Evolutionary conservation across 345 rosid species (phyloP), one percentile per base, ranked within the genome.

Genomic region (Gynandropsis gynandra): DNA sequence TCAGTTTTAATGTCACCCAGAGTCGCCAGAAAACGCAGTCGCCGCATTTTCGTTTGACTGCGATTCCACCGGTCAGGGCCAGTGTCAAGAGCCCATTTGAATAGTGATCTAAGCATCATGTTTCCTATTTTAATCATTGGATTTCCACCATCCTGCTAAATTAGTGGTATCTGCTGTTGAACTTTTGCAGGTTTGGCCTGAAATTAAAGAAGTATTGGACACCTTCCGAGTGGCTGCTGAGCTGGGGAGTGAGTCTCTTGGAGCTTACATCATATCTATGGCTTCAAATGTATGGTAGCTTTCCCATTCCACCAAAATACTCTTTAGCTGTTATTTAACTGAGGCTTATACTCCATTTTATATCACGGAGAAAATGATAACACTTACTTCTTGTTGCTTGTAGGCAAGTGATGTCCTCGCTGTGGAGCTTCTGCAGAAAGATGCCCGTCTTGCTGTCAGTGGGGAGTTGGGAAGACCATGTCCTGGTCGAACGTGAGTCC

Each of bases 181-280:
- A 15, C 39, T 4, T 56, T 64, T 60, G 54, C 75, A 90, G 96
- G 96, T 92, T 61, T 58, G 78, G 49, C 72, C 80, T 44, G 98
- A 90, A 58, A 75, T 92, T 16, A 72, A 76, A 76, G 95, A 92
- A 82, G 86, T 84, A 39, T 58, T 87, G 66, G 89, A 92, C 62
- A 82, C 95, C 39, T 92, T 87, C 61, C 89, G 74, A 15, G 95
- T 87, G 29, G 96, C 95, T 66, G 96, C 98, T 47, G 98, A 90
- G 72, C 77, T 82, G 43, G 96, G 98, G 60, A 82, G 78, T 59
- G 93, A 87, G 62, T 82, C 88, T 16, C 93, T 92, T 67, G 98
- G 98, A 59, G 96, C 98, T 60, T 92, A 92, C 63, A 89, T 92
- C 62, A 92, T 92, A 54, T 92, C 98, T 32, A 87, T 92, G 98